Evolutionary conservation across 1,284 basidiomycete species (phyloP).

Genomic region (Megacollybia platyphylla): DNA sequence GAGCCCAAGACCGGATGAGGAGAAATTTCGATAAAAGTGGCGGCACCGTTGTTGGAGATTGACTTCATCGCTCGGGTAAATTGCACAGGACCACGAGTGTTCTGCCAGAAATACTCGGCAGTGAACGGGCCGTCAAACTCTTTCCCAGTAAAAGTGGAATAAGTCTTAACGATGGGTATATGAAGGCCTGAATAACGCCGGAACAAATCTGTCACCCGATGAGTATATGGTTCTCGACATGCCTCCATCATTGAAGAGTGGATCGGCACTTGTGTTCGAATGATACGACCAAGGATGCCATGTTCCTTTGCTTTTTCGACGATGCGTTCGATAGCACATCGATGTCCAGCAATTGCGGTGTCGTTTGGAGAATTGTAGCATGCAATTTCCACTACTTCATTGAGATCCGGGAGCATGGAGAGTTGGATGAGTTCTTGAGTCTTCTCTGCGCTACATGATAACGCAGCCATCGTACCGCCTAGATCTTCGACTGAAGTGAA

Average conservation of each 20-base stretch:
- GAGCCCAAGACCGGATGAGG: conserved; percentile 3
- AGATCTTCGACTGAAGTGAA: conserved; percentile 14
- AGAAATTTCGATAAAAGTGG: conserved; percentile 2
- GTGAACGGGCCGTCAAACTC: neutral
- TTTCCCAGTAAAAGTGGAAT: conserved; percentile 3
- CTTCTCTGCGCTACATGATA: conserved; percentile 14
- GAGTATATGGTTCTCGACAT: conserved; percentile 14
- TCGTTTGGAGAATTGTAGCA: conserved; percentile 18
- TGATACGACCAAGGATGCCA: conserved; percentile 15
- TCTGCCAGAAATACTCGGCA: conserved; percentile 3
- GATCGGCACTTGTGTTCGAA: conserved; percentile 18
- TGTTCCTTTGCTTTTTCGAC: conserved; percentile 10
- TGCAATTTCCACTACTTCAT: conserved; percentile 14
- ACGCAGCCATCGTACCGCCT: conserved; percentile 21
- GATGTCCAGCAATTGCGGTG: conserved; percentile 19
- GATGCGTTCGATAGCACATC: neutral
- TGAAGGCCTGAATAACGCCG: conserved; percentile 8
- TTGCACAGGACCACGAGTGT: conserved; percentile 3
- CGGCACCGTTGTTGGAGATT: neutral
- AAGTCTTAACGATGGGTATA: conserved; percentile 7
- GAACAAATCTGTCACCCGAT: conserved; percentile 14
- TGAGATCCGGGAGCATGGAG: conserved; percentile 3
- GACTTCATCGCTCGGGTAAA: conserved; percentile 1
- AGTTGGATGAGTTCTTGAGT: conserved; percentile 11
- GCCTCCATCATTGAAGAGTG: conserved; percentile 20